Evolutionary conservation across 148 eudicot genomes (phyloP), one percentile per base, ranked within the genome.

Genomic region (Camellia granthamiana): DNA sequence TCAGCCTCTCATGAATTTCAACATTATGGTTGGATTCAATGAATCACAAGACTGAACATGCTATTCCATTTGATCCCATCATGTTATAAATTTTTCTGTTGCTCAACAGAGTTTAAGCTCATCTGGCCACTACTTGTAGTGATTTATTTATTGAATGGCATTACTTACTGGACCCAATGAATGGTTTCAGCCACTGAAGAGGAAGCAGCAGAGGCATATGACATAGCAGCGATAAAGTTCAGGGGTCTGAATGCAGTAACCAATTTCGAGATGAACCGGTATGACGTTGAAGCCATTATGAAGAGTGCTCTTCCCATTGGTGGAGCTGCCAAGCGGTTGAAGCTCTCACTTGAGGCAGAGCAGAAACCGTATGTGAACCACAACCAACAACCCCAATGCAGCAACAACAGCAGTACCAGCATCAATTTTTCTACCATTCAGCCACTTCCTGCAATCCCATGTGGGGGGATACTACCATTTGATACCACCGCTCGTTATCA

Each of bases 171-270:
- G 15, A 41, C 21, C 6, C 11, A 7, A 69, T 70, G 9, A 19
- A 16, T 62, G 13, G 21, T 67, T 76, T 79, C 86, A 95, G 99
- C 97, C 42, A 95, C 99, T 2, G 97, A 95, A 79, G 98, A 92
- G 85, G 98, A 95, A 83, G 97, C 98, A 58, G 97, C 98, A 3
- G 95, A 92, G 86, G 98, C 98, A 12, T 95, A 92, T 58, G 98
- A 92, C 86, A 92, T 92, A 79, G 98, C 98, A 43, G 97, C 98
- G 23, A 92, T 91, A 70, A 89, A 92, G 77, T 92, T 91, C 86
- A 73, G 97, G 55, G 91, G 95, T 0, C 73, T 90, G 46, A 92
- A 92, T 19, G 98, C 97, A 0, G 99, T 95, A 12, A 93, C 99
- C 72, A 95, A 95, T 52, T 95, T 95, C 11, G 99, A 95, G 86